Evolutionary conservation across 2,329 filamentous ascomycete genomes (phyloP).

Genomic region (Chrysosporium keratinophilum): DNA sequence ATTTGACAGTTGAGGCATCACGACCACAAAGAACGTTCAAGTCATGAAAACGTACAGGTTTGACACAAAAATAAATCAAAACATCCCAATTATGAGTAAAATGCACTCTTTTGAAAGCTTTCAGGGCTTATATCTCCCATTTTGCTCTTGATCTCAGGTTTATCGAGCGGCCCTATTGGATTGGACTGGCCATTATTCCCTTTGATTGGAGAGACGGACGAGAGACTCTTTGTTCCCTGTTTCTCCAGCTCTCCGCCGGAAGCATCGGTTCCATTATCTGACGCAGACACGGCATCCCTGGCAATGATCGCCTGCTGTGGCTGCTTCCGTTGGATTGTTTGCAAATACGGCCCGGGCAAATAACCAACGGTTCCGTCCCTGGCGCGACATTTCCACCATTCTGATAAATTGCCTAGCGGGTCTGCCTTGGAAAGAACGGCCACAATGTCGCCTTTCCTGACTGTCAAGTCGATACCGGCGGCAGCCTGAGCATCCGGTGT

Average conservation of each 20-base stretch:
- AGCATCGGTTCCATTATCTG: too few species aligned
- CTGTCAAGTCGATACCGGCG: slow-evolving; percentile 73
- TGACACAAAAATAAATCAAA: slow-evolving; percentile 10
- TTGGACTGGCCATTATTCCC: background rate
- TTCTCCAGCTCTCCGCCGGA: background rate
- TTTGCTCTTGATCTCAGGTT: slow-evolving; percentile 48
- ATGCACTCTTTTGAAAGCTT: slow-evolving; percentile 61
- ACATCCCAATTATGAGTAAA: slow-evolving; percentile 46
- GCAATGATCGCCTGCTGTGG: slow-evolving; percentile 36
- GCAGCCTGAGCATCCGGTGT: slow-evolving; percentile 57
- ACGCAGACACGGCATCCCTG: too few species aligned
- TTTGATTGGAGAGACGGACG: background rate
- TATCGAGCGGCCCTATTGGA: background rate
- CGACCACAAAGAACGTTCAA: background rate
- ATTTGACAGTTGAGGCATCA: too few species aligned
- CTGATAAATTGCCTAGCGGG: slow-evolving; percentile 78
- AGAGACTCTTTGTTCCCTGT: background rate
- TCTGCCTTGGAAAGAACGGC: slow-evolving; percentile 89
- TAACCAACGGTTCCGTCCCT: slow-evolving; percentile 86
- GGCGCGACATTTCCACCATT: slow-evolving; percentile 95
- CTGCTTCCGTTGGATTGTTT: slow-evolving; percentile 54
- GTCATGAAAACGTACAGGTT: background rate
- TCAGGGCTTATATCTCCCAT: slow-evolving; percentile 55
- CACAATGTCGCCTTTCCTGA: slow-evolving; percentile 90
- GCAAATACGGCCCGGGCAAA: slow-evolving; percentile 80